These are phyloP conservation scores for Phytophthora citrophthora DNA, from an alignment of 352 stramenopile species.

Conservation along the genomic window DNA sequence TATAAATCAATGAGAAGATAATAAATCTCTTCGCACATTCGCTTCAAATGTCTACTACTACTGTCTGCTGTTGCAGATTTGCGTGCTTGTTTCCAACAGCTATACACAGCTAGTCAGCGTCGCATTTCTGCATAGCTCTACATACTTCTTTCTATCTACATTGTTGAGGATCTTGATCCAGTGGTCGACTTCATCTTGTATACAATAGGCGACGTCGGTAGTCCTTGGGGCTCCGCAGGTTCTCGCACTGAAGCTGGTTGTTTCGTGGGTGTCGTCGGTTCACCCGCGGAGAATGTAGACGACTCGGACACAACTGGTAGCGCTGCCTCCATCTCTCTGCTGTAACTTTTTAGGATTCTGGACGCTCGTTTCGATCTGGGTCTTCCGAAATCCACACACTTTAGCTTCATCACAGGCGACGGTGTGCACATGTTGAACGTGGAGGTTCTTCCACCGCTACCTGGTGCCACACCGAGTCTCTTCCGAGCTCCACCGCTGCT, in stretches of 20 bases:
- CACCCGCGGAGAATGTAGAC: conserved; percentile 12
- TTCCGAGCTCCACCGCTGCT: conserved; percentile 26
- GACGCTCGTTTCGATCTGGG: conserved; percentile 72
- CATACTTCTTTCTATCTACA: conserved; percentile 31
- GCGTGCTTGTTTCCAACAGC: not conserved
- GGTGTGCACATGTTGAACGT: conserved; percentile 78
- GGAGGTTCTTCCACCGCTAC: conserved; percentile 31
- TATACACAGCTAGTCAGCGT: not conserved
- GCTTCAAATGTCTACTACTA: no score
- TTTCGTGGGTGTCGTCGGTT: conserved; percentile 15
- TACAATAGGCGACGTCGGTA: conserved; percentile 30
- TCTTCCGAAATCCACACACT: conserved; percentile 78
- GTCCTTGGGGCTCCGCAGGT: conserved; percentile 11
- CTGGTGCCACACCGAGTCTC: conserved; percentile 16
- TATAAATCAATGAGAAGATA: conserved; percentile 9
- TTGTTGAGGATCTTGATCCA: conserved; percentile 4
- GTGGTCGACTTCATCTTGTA: conserved; percentile 31
- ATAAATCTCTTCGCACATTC: not conserved
- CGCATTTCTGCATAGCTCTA: conserved; percentile 12
- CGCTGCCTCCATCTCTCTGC: conserved; percentile 62
- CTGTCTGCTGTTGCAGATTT: not conserved
- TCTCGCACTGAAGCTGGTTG: conserved; percentile 19
- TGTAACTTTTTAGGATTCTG: conserved; percentile 46
- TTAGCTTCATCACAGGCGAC: conserved; percentile 82
- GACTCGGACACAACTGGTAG: conserved; percentile 41